Percentiles rank a stretch among this genome's conserved stretches.
These are phyloP conservation scores for Hypomyces rosellus DNA, from an alignment of 2,329 filamentous ascomycete genomes.

Conservation along the genomic window DNA sequence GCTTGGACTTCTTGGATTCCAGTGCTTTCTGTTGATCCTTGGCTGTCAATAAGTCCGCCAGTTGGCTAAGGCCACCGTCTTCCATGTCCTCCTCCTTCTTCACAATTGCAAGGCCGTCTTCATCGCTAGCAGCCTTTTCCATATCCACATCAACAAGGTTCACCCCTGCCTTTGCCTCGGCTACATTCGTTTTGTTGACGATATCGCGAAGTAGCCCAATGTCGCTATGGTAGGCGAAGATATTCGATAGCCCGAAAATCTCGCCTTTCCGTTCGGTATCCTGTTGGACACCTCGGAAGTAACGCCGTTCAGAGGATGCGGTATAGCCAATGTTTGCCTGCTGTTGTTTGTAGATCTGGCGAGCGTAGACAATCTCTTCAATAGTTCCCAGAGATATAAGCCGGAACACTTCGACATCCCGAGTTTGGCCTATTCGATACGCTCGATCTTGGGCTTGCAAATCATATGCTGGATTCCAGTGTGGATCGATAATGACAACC, in stretches of 20 bases:
- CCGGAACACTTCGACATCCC: conserved; percentile 93
- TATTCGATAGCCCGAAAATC: conserved; percentile 83
- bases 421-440: conserved; percentile 86
- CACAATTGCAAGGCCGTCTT: conserved; percentile 36
- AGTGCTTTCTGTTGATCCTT: conserved; percentile 39
- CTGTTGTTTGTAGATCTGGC: conserved; percentile 98
- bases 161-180: conserved; percentile 83
- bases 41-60: conserved; percentile 50
- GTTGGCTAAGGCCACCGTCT: conserved; percentile 63
- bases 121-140: conserved; percentile 51
- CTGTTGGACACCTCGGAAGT: conserved; percentile 92
- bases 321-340: conserved; percentile 97
- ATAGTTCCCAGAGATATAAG: conserved; percentile 87
- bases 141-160: conserved; percentile 71
- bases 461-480: conserved; percentile 95
- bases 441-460: conserved; percentile 94
- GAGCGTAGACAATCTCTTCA: conserved; percentile 93
- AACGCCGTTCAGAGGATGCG: conserved; percentile 83
- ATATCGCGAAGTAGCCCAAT: conserved; percentile 86
- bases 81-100: conserved; percentile 45
- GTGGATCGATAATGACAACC: conserved; percentile 92
- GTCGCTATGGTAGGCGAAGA: conserved; percentile 75
- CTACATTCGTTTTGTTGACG: conserved; percentile 96
- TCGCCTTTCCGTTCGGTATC: conserved; percentile 78
- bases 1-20: conserved; percentile 29